Percentiles rank a stretch among this genome's conserved stretches.
Evolutionary conservation across 2,329 filamentous ascomycete species (phyloP).

Genomic region (Exophiala sp.): DNA sequence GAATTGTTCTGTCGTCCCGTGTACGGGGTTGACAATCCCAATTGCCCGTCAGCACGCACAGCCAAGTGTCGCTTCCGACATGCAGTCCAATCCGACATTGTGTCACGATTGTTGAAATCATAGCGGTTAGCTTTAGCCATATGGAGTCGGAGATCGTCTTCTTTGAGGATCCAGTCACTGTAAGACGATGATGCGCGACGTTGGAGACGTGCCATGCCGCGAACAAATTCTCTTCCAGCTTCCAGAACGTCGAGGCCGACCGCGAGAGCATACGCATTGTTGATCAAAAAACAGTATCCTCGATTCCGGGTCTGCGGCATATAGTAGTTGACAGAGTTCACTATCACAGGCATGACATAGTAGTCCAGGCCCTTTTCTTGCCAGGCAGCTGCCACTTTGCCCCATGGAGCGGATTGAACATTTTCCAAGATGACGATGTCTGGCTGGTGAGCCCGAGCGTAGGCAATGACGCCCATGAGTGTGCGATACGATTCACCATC

Average conservation of each 20-base stretch:
- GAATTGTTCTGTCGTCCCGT: slow-evolving; percentile 56
- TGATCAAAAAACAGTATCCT: slow-evolving; percentile 56
- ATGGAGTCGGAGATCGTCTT: slow-evolving; percentile 49
- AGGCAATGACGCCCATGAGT: slow-evolving; percentile 56
- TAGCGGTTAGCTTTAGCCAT: background rate
- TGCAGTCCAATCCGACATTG: slow-evolving; percentile 47
- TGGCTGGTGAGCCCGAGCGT: slow-evolving; percentile 52
- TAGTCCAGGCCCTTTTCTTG: slow-evolving; percentile 48
- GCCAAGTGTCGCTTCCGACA: slow-evolving; percentile 57
- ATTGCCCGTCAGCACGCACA: slow-evolving; percentile 45
- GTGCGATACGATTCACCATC: slow-evolving; percentile 60
- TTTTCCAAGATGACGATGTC: slow-evolving; percentile 67
- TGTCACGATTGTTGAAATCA: slow-evolving; percentile 37
- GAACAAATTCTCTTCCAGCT: slow-evolving; percentile 41
- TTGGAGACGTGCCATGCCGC: slow-evolving; percentile 44
- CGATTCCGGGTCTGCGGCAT: slow-evolving; percentile 63
- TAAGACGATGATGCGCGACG: slow-evolving; percentile 58
- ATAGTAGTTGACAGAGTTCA: slow-evolving; percentile 67
- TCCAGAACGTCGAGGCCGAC: slow-evolving; percentile 25
- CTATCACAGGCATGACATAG: slow-evolving; percentile 41
- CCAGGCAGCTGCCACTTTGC: slow-evolving; percentile 43
- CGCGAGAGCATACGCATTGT: slow-evolving; percentile 32
- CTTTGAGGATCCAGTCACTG: slow-evolving; percentile 54
- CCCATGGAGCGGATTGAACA: slow-evolving; percentile 57
- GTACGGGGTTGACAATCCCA: slow-evolving; percentile 53